phyloP scores from a whole-genome alignment of 345 rosid genomes.

The Microthlaspi erraticum region DNA sequence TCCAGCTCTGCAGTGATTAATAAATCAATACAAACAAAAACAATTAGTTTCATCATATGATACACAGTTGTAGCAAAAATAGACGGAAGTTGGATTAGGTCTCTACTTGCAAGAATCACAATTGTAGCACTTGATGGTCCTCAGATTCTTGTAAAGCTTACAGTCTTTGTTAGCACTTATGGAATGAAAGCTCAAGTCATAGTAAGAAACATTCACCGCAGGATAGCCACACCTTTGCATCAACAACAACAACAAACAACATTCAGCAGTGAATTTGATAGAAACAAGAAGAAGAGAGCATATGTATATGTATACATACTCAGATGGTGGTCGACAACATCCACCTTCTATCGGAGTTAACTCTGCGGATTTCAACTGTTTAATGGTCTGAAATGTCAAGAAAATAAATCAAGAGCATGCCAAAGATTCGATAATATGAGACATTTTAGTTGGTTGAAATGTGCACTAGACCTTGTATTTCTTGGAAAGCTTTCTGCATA shows the following conservation, averaged over 20 bases:
- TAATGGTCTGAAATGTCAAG: constrained; percentile 58
- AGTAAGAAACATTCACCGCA: constrained; percentile 70
- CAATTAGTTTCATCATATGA: constrained; percentile 8
- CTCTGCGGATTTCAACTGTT: constrained; percentile 70
- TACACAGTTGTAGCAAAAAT: constrained; percentile 1
- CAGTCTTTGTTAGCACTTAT: constrained; percentile 80
- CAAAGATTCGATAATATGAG: constrained; percentile 16
- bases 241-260: constrained; percentile 16
- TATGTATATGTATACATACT: constrained; percentile 51
- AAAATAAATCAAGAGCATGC: constrained; percentile 10
- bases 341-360: constrained; percentile 90
- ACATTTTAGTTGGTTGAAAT: not conserved
- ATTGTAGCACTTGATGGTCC: constrained; percentile 76
- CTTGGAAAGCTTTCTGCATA: constrained; percentile 66
- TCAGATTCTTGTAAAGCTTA: constrained; percentile 76
- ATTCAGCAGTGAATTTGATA: not conserved
- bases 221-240: constrained; percentile 85
- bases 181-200: constrained; percentile 91
- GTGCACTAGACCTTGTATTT: constrained; percentile 66
- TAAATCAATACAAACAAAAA: not conserved
- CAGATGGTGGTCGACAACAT: constrained; percentile 93
- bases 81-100: constrained; percentile 21
- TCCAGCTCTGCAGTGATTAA: constrained; percentile 68
- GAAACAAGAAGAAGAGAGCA: constrained; percentile 8
- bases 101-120: constrained; percentile 96